A percentile compares a stretch with the other conserved stretches of the same genome.
These are phyloP conservation scores for Solanum sejunctum DNA, from an alignment of 257 asterid species.

Conservation along the genomic window DNA sequence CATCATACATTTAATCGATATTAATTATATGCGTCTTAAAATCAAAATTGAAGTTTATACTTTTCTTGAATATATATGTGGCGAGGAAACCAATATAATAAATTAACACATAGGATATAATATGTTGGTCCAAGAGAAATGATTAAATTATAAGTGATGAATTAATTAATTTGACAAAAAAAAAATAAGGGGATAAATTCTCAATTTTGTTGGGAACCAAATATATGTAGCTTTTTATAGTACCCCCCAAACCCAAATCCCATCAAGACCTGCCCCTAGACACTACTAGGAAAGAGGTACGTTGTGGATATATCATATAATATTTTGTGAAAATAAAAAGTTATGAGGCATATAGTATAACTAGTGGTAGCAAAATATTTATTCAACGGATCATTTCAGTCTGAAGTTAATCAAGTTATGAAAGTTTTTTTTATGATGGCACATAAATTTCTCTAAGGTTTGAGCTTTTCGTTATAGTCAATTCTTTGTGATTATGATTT, in stretches of 20 bases:
- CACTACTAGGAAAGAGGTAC: background rate
- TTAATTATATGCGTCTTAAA: background rate
- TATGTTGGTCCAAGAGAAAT: background rate
- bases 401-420: too few relatives aligned
- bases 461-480: too few relatives aligned
- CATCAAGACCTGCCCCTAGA: background rate
- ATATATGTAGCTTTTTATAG: background rate
- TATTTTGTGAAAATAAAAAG: background rate
- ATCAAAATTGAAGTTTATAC: background rate
- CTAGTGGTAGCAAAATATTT: background rate
- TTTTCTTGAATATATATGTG: background rate
- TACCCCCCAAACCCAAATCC: background rate
- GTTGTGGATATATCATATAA: background rate
- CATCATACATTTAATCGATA: background rate
- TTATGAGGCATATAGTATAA: background rate
- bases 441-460: fast-evolving
- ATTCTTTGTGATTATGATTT: too few relatives aligned
- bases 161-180: background rate
- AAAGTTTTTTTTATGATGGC: too few relatives aligned
- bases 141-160: background rate
- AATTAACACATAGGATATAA: background rate
- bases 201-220: background rate
- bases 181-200: too few relatives aligned
- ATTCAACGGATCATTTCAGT: too few relatives aligned
- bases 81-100: background rate